Evolutionary conservation across 176 grass and related monocot genomes (phyloP).

Genomic region (Panicum miliaceum): DNA sequence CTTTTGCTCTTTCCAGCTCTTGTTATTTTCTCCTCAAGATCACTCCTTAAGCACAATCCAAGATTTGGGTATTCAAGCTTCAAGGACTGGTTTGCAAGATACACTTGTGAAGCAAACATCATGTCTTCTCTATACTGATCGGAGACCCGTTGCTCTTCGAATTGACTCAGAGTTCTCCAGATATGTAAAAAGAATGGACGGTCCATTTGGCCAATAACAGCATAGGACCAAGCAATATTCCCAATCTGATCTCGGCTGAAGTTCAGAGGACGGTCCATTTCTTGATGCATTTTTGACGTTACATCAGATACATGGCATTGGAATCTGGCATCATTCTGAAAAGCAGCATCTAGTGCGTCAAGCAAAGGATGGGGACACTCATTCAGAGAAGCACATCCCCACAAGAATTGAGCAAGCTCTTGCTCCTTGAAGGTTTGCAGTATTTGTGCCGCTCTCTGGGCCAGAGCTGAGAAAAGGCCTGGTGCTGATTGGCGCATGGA

Average conservation of each 20-base stretch:
- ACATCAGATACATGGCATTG: slow-evolving; percentile 31
- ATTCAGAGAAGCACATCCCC: slow-evolving; percentile 90
- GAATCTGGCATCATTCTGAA: slow-evolving; percentile 40
- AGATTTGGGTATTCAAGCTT: slow-evolving; percentile 74
- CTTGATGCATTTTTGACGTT: background rate
- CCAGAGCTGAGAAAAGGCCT: slow-evolving; percentile 62
- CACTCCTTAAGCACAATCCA: slow-evolving; percentile 61
- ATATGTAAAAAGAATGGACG: slow-evolving; percentile 72
- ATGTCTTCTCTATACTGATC: slow-evolving; percentile 89
- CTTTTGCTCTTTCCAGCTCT: slow-evolving; percentile 73
- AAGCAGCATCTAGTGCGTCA: slow-evolving; percentile 63
- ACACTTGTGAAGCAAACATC: slow-evolving; percentile 95
- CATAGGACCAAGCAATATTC: slow-evolving; percentile 92
- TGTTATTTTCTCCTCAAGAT: slow-evolving; percentile 83
- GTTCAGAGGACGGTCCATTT: slow-evolving; percentile 42
- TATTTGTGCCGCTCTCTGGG: slow-evolving; percentile 55
- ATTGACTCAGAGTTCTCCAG: slow-evolving; percentile 68
- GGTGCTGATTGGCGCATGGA: slow-evolving; percentile 85
- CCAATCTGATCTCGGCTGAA: slow-evolving; percentile 84
- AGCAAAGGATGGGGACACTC: slow-evolving; percentile 55
- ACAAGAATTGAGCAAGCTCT: slow-evolving; percentile 87
- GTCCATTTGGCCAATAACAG: slow-evolving; percentile 80
- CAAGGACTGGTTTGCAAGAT: slow-evolving; percentile 87
- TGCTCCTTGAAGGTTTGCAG: slow-evolving; percentile 71
- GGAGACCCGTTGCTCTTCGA: slow-evolving; percentile 63